phyloP scores from a whole-genome alignment of 306 rosid species.

The Prosopis cineraria region DNA sequence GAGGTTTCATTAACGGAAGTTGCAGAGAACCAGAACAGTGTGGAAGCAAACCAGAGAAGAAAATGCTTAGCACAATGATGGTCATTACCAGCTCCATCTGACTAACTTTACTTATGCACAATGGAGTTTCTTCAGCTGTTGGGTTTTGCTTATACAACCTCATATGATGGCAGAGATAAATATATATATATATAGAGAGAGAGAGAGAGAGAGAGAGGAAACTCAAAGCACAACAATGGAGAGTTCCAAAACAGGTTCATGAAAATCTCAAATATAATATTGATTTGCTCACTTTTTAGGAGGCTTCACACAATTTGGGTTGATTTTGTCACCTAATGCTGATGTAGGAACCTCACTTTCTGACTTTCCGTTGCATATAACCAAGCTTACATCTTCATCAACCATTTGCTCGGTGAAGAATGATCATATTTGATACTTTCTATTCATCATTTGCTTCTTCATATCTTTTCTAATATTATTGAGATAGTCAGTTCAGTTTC shows the following conservation, averaged over 20 bases:
- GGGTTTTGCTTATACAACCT: conserved; percentile 39
- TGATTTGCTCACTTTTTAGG: conserved; percentile 42
- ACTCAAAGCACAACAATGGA: conserved; percentile 46
- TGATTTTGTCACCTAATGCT: conserved; percentile 52
- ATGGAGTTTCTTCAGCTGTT: conserved; percentile 12
- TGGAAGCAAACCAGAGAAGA: conserved; percentile 42
- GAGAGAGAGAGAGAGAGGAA: neutral
- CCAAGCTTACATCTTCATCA: conserved; percentile 14
- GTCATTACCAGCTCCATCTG: conserved; percentile 40
- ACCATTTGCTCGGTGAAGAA: conserved; percentile 1
- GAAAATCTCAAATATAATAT: conserved; percentile 34
- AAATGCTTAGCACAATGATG: conserved; percentile 36
- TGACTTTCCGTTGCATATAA: conserved; percentile 24
- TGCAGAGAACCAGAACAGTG: conserved; percentile 47
- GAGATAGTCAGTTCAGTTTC: neutral
- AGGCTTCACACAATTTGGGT: conserved; percentile 51
- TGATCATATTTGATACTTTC: neutral
- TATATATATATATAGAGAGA: neutral
- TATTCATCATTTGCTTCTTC: neutral
- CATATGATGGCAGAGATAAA: conserved; percentile 17
- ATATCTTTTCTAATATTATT: neutral
- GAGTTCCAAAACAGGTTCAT: conserved; percentile 62
- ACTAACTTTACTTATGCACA: neutral
- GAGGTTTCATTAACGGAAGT: conserved; percentile 35
- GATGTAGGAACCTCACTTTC: conserved; percentile 45